Evolutionary conservation across 1,284 basidiomycete genomes (phyloP), one percentile per base, ranked within the genome.

Genomic region (Tremellales sp.): DNA sequence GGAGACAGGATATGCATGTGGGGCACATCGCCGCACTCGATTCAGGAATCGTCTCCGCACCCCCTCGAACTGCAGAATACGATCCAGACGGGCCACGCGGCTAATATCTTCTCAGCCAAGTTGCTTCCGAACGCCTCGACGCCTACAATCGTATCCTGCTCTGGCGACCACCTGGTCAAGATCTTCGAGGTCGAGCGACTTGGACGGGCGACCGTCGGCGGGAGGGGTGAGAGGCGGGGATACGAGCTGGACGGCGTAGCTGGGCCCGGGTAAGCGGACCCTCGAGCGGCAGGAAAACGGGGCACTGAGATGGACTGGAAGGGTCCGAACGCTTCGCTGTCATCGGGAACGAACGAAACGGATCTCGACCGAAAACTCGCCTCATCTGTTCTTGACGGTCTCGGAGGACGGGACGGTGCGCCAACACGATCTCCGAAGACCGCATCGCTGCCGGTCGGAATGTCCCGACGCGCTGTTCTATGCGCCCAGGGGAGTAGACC

Each of bases 51-150:
- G 6, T 53, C 61, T 19, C 57, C 85, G 74, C 69, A 86, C 81
- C 43, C 87, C 79, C 68, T 75, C 71, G 47, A 85, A 79, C 66
- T 79, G 75, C 50, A 75, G 75, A 32, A 79, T 80, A 50, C 60
- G 0, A 83, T 91, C 49, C 65, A 78, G 12, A 91, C 87, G 1
- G 88, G 87, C 1, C 92, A 97, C 72, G 77, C 75, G 24, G 81
- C 79, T 14, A 95, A 95, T 65, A 91, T 97, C 50, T 97, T 97
- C 75, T 85, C 83, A 48, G 82, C 82, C 2, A 83, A 87, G 45
- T 86, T 87, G 78, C 76, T 94, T 1, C 89, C 90, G 0, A 75
- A 81, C 50, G 52, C 58, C 32, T 50, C 49, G 39, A 58, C 44
- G 22, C 66, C 56, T 22, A 63, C 60, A 14, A 53, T 61, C 47